These are phyloP conservation scores for Paracorniculantispora psalliotae DNA, from an alignment of 2,329 filamentous ascomycete genomes.

Conservation along the genomic window DNA sequence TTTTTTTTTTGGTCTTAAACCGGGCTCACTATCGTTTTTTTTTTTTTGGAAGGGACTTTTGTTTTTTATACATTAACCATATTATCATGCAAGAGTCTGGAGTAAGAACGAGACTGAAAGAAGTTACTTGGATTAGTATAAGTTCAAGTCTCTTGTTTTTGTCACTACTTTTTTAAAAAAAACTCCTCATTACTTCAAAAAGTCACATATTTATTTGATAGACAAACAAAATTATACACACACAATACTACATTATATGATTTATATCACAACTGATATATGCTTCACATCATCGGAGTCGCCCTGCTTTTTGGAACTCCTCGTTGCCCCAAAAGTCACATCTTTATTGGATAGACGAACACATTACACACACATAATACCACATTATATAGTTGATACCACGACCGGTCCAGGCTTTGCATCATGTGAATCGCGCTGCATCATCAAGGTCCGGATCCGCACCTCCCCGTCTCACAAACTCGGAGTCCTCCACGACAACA, in stretches of 20 bases:
- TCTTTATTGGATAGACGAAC: neutral
- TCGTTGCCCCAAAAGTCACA: neutral
- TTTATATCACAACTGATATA: no score
- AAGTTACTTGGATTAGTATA: neutral
- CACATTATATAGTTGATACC: no score
- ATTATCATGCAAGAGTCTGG: neutral
- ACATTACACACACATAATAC: no score
- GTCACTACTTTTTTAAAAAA: neutral
- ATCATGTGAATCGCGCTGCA: no score
- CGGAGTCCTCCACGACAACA: no score
- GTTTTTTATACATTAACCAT: neutral
- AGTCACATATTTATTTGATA: neutral
- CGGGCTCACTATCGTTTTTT: conserved; percentile 2
- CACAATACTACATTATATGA: neutral
- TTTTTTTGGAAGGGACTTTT: neutral
- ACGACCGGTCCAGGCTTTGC: no score
- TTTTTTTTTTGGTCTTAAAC: no score
- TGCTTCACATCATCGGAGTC: no score
- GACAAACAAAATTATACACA: neutral
- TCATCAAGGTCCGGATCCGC: no score
- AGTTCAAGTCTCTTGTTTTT: neutral
- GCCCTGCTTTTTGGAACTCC: no score
- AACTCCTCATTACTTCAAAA: neutral
- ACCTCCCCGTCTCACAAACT: no score
- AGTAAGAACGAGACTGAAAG: neutral